Evolutionary conservation across 352 stramenopile species (phyloP).

Genomic region (Paralagenidium karlingii): DNA sequence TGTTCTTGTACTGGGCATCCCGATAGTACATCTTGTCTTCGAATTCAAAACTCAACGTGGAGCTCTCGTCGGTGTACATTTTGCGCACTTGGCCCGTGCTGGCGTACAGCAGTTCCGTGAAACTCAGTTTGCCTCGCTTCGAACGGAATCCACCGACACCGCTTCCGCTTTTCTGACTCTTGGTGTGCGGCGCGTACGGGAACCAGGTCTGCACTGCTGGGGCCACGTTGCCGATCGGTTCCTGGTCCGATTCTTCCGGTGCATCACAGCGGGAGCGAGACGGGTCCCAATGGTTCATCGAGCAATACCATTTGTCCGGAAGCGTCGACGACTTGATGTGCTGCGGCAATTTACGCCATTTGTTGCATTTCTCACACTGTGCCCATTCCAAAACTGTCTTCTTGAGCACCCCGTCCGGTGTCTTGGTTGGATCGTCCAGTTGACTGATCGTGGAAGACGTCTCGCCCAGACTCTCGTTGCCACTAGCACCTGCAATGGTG

Average conservation of each 20-base stretch:
- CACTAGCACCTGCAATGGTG: neutral
- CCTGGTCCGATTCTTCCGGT: conserved; percentile 65
- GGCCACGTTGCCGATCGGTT: conserved; percentile 20
- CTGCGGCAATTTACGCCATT: conserved; percentile 91
- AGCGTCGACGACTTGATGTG: conserved; percentile 87
- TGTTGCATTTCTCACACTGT: conserved; percentile 93
- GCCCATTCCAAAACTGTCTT: conserved; percentile 89
- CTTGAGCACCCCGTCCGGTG: conserved; percentile 28
- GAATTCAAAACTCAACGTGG: conserved; percentile 65
- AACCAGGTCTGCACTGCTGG: conserved; percentile 1
- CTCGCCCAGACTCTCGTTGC: neutral
- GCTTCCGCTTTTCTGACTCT: neutral
- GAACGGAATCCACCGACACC: conserved; percentile 2
- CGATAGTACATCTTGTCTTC: conserved; percentile 50
- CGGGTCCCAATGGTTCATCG: conserved; percentile 92
- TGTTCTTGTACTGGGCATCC: conserved; percentile 71
- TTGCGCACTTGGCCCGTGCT: conserved; percentile 72
- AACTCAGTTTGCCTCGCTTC: conserved; percentile 66
- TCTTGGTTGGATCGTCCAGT: neutral
- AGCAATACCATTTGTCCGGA: conserved; percentile 94
- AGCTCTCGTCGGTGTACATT: conserved; percentile 68
- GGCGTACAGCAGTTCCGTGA: conserved; percentile 67
- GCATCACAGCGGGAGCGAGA: conserved; percentile 56
- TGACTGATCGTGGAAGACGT: neutral
- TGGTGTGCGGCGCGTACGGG: too few relatives aligned